Evolutionary conservation across 2,329 filamentous ascomycete species (phyloP).

Genomic region (Botryosphaeria dothidea): DNA sequence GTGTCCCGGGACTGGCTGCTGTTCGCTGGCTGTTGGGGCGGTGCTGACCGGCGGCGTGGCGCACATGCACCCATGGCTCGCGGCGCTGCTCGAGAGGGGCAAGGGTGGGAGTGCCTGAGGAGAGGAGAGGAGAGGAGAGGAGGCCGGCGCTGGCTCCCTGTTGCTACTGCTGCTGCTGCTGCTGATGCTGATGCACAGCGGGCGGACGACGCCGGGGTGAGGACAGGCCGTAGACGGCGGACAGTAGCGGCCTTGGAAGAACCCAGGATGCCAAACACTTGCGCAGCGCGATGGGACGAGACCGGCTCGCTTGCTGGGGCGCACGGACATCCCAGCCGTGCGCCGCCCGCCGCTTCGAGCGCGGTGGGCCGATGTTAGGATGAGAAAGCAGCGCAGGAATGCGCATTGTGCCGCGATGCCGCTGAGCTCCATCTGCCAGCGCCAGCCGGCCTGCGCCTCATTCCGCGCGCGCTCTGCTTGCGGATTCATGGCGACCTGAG

Average conservation of each 20-base stretch:
- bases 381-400: slow-evolving; percentile 12
- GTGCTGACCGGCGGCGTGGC: slow-evolving; percentile 14
- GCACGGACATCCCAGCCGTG: slow-evolving; percentile 13
- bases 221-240: neutral
- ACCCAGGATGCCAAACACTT: slow-evolving; percentile 4
- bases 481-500: neutral
- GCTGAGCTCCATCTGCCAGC: slow-evolving; percentile 2
- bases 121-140: neutral
- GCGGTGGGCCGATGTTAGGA: slow-evolving; percentile 15
- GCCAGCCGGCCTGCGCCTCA: slow-evolving; percentile 12
- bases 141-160: slow-evolving; percentile 4
- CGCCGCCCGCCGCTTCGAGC: slow-evolving; percentile 14
- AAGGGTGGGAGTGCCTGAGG: neutral
- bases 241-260: slow-evolving; percentile 15
- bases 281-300: slow-evolving; percentile 7
- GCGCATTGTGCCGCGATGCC: slow-evolving; percentile 12
- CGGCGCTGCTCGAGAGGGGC: neutral
- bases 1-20: neutral
- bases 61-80: slow-evolving; percentile 8
- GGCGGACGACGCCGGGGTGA: slow-evolving; percentile 11
- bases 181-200: neutral
- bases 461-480: slow-evolving; percentile 7
- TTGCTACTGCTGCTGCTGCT: neutral
- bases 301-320: slow-evolving; percentile 12
- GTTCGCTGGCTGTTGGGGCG: slow-evolving; percentile 1